Evolutionary conservation across 1,284 basidiomycete species (phyloP), one percentile per base, ranked within the genome.

Genomic region (Testicularia cyperi): DNA sequence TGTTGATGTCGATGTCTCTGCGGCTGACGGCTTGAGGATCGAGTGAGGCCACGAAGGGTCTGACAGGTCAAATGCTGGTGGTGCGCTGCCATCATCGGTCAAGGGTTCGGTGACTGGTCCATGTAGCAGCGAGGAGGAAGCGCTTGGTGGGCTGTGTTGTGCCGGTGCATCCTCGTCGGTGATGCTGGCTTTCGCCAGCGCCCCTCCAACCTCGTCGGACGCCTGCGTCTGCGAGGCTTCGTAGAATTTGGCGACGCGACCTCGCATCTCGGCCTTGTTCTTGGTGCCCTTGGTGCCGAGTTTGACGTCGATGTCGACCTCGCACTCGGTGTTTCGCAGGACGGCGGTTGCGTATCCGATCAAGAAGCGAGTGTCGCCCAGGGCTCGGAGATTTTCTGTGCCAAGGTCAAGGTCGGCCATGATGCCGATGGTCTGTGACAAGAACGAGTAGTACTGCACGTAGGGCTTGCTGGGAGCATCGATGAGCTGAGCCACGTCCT

Each of bases 361-460:
- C n/a, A 88, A 73, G 78, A 97, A 98, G 2, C 94, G 85, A 7
- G 83, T 81, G 73, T 91, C 88, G n/a, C 94, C 94, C 83, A 98
- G 86, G 85, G 90, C 95, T 3, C 94, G 84, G 33, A 92, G 77
- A 67, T 88, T 79, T 49, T 96, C 92, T 0, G 92, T 96, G 14
- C 89, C 82, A 14, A 78, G 47, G 41, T 78, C 79, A 21, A 92
- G 68, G 68, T 97, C 92, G 8, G 92, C 90, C 85, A 95, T 89
- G 24, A 98, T 81, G 0, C 94, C 94, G 15, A 92, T 77, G 0
- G 88, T 84, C 75, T 90, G 86, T 0, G 88, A 86, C 80, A 97
- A 85, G 81, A 92, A 96, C 8, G 88, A 89, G 68, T 90, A 83
- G n/a, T 82, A 81, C 10, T 78, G 75, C 13, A 62, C 52, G 27